Evolutionary conservation across 2,329 filamentous ascomycete genomes (phyloP).

Genomic region (Fusarium sp.): DNA sequence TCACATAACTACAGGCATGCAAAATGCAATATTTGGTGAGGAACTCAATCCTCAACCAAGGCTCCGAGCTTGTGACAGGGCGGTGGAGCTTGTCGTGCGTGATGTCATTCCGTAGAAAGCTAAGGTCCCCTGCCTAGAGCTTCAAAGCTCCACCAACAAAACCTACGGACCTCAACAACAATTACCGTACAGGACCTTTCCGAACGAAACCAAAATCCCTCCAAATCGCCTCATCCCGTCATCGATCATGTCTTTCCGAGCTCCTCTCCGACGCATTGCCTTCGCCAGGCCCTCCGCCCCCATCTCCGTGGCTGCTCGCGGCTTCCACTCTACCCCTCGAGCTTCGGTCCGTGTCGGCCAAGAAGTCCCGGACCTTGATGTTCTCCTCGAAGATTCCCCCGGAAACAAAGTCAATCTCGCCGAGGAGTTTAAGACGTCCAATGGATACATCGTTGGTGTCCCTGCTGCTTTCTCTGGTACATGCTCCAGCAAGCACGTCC

Average conservation of each 20-base stretch:
- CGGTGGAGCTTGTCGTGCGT: conserved; percentile 30
- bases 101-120: conserved; percentile 40
- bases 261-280: conserved; percentile 49
- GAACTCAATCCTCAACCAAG: background rate
- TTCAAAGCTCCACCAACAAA: conserved; percentile 19
- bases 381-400: conserved; percentile 85
- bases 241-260: conserved; percentile 52
- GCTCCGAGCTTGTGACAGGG: conserved; percentile 6
- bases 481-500: conserved; percentile 76
- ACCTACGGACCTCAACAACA: conserved; percentile 13
- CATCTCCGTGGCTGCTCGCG: conserved; percentile 42
- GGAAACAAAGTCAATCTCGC: conserved; percentile 91
- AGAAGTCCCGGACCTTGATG: conserved; percentile 78
- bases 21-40: background rate
- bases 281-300: conserved; percentile 46
- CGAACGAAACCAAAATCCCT: conserved; percentile 5
- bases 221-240: background rate
- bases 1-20: background rate
- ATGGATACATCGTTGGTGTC: conserved; percentile 86
- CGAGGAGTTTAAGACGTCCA: conserved; percentile 75
- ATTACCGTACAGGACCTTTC: conserved; percentile 24
- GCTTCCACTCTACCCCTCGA: conserved; percentile 73
- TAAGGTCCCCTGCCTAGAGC: conserved; percentile 16
- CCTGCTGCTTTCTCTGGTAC: conserved; percentile 78
- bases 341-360: conserved; percentile 81